These are phyloP conservation scores for Canavalia ensiformis DNA, from an alignment of 306 rosid species.

Conservation along the genomic window DNA sequence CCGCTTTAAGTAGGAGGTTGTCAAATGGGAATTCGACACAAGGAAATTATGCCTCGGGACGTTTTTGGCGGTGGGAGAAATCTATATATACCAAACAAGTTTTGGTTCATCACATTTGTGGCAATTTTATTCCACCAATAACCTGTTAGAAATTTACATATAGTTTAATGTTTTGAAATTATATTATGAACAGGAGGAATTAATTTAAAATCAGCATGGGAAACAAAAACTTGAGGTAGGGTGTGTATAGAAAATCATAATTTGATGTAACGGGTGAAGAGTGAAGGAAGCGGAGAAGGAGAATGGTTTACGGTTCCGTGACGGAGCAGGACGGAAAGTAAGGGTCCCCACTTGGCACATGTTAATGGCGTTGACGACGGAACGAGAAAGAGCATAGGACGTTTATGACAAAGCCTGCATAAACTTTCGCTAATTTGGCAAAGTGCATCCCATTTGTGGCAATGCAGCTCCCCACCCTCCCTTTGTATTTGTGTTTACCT, in stretches of 20 bases:
- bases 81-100: not conserved
- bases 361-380: conserved; percentile 40
- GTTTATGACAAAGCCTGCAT: conserved; percentile 54
- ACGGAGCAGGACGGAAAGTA: conserved; percentile 54
- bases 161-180: too few relatives aligned
- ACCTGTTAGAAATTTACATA: not conserved
- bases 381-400: conserved; percentile 27
- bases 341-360: conserved; percentile 60
- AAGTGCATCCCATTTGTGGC: conserved; percentile 60
- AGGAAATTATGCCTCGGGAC: not conserved
- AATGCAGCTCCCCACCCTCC: conserved; percentile 42
- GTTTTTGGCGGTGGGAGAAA: not conserved
- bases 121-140: not conserved
- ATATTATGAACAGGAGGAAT: too few relatives aligned
- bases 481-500: conserved; percentile 32
- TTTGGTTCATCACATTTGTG: not conserved
- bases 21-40: not conserved
- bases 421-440: conserved; percentile 65
- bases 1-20: not conserved
- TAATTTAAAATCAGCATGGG: too few relatives aligned
- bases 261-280: too few relatives aligned
- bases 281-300: not conserved
- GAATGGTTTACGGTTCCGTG: conserved; percentile 31
- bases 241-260: too few relatives aligned
- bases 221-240: too few relatives aligned